These are phyloP conservation scores for Cyclanthera cordifolia DNA, from an alignment of 306 rosid genomes.

Conservation along the genomic window DNA sequence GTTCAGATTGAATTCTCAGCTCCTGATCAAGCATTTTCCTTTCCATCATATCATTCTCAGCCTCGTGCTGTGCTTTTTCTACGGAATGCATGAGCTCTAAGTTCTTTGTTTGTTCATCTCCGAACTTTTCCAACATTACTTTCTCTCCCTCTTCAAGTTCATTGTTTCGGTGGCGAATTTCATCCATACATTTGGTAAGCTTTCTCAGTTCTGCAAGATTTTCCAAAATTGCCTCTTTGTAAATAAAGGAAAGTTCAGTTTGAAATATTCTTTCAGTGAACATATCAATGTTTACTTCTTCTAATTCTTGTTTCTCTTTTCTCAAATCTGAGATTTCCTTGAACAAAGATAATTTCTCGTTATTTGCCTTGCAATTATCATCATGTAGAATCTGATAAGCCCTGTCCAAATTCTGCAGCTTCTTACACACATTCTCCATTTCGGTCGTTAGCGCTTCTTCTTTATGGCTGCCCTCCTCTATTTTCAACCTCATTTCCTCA, in stretches of 20 bases:
- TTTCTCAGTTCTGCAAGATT: slow-evolving; percentile 32
- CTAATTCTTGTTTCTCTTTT: background rate
- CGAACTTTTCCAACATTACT: slow-evolving; percentile 33
- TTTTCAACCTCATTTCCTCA: slow-evolving; percentile 44
- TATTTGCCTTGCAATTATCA: slow-evolving; percentile 36
- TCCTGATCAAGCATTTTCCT: slow-evolving; percentile 34
- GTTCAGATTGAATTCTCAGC: slow-evolving; percentile 36
- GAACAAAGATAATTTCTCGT: slow-evolving; percentile 40
- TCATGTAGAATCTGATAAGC: slow-evolving; percentile 34
- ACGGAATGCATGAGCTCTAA: slow-evolving; percentile 41
- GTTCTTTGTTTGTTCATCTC: slow-evolving; percentile 32
- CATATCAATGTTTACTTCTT: slow-evolving; percentile 45
- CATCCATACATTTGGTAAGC: slow-evolving; percentile 37
- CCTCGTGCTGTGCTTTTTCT: slow-evolving; percentile 33
- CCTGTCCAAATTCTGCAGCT: slow-evolving; percentile 39
- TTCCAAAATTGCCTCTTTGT: slow-evolving; percentile 34
- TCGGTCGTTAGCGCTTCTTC: slow-evolving; percentile 35
- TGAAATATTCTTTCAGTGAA: slow-evolving; percentile 43
- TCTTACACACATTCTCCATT: slow-evolving; percentile 29
- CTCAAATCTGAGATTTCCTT: slow-evolving; percentile 35
- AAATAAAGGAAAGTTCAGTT: slow-evolving; percentile 48
- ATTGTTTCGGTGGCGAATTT: slow-evolving; percentile 26
- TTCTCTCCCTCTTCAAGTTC: slow-evolving; percentile 49
- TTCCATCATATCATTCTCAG: slow-evolving; percentile 32
- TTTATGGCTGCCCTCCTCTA: slow-evolving; percentile 43